phyloP scores from a whole-genome alignment of 805 yeast species.

The Saccharomycopsis microspora region DNA sequence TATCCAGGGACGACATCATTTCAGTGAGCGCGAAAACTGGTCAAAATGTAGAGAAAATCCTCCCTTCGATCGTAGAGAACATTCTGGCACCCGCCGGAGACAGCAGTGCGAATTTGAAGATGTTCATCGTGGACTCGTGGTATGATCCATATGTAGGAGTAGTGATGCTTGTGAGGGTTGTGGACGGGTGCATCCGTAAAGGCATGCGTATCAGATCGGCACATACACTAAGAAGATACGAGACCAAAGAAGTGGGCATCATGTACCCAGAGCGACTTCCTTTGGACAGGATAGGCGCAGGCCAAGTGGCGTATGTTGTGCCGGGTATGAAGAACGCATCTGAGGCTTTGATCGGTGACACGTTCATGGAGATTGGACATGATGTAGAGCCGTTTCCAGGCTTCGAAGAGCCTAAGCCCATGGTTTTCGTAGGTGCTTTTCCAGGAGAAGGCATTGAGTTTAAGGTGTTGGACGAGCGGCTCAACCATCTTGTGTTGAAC shows the following conservation, averaged over 20 bases:
- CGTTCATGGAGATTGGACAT: constrained; percentile 52
- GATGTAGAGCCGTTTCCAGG: constrained; percentile 78
- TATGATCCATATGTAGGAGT: constrained; percentile 90
- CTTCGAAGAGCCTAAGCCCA: constrained; percentile 92
- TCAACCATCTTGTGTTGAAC: constrained; percentile 78
- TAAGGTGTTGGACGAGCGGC: constrained; percentile 78
- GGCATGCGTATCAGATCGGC: constrained; percentile 73
- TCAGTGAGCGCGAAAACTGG: constrained; percentile 93
- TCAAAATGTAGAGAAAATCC: constrained; percentile 57
- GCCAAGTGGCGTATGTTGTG: constrained; percentile 91
- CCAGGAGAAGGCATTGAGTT: constrained; percentile 94
- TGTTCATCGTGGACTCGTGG: constrained; percentile 94
- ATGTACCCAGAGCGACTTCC: constrained; percentile 85
- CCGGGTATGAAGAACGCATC: constrained; percentile 85
- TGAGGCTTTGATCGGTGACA: constrained; percentile 89
- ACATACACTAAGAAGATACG: constrained; percentile 66
- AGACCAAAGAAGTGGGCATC: constrained; percentile 85
- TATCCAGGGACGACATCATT: constrained; percentile 61
- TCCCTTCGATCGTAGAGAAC: constrained; percentile 71
- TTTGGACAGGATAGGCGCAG: constrained; percentile 58
- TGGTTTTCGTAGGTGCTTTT: constrained; percentile 97
- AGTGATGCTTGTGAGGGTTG: constrained; percentile 70
- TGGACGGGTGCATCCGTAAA: constrained; percentile 66
- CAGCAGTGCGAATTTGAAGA: constrained; percentile 42
- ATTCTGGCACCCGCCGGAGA: constrained; percentile 73